Evolutionary conservation across 169 alveolate genomes (phyloP), one percentile per base, ranked within the genome.

Genomic region (Plasmodium gonderi): DNA sequence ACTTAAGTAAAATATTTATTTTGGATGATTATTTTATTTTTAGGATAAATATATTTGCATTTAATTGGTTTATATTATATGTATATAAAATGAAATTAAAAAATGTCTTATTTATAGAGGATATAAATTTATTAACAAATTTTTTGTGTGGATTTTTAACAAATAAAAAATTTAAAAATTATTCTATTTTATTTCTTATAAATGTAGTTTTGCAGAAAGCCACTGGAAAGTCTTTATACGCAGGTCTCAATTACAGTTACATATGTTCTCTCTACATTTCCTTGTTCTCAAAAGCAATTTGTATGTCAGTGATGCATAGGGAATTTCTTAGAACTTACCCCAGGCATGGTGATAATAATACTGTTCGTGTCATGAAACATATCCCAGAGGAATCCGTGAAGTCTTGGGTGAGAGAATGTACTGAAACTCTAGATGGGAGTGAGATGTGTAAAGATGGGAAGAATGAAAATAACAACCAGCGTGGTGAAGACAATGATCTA

Each of bases 11-110:
- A 7, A 17, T 83, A 2, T 83, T 69, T 26, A 47, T 83, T 40
- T 40, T 83, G 2, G 67, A 83, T 42, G 92, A 83, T 33, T 29
- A 83, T 76, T 83, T 83, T 23, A 72, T 83, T 45, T 83, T 83
- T 47, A 45, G 92, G 29, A 60, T 83, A 1, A 83, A 83, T 36
- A 83, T 83, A 31, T 83, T 72, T 49, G 2, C 23, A 1, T 83
- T 83, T 33, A 83, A 83, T 72, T 83, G 92, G 92, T 83, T 83
- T 42, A 47, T 83, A 8, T 36, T 83, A 17, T 45, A 83, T 83
- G 45, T 83, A 14, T 72, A 83, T 72, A 83, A 72, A 83, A 83
- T 83, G 23, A 83, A 72, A 45, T 49, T 83, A 17, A 83, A 83
- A 64, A 68, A 68, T 83, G 75, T 49, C 12, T 76, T 60, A 1